Evolutionary conservation across 805 yeast species (phyloP), one percentile per base, ranked within the genome.

Genomic region (Kuraishia capsulata): DNA sequence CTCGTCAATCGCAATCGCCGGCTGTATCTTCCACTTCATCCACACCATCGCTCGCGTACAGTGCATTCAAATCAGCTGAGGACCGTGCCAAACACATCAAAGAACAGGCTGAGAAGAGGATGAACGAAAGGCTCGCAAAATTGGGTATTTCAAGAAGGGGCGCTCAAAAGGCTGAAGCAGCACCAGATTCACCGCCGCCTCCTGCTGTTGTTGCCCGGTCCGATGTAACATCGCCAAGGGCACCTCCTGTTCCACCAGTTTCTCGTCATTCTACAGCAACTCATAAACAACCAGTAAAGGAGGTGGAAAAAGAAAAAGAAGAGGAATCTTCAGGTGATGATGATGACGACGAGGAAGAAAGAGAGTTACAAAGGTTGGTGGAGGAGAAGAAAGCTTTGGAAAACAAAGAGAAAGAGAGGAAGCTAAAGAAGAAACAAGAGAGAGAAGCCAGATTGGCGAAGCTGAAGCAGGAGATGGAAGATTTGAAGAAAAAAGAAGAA

Each of bases 121-220:
- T 88, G 96, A 79, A 78, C 43, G 95, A 84, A 50, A 69, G 87
- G 49, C 67, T 87, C 50, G 95, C 94, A 3, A 82, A 79, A 44
- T 67, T 87, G 41, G 95, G 95, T 3, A 72, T 86, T 42, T 61
- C 68, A 18, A 64, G 76, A 52, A 59, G 62, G 41, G 54, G 52
- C 3, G 35, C 42, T 9, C 37, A 51, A 14, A 33, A 43, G 4
- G 37, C 56, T 10, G 47, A 60, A 19, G 41, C 54, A 20, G 42
- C 44, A 21, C 39, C 49, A 20, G 40, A 45, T 19, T 37, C 51
- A n/a, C 41, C 33, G 4, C 21, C 38, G 16, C 42, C 35, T 16
- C 38, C 33, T n/a, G 41, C 31, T 28, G 17, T 42, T 6, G 33
- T 35, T 30, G 44, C 42, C 23, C n/a, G n/a, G n/a, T n/a, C n/a